A percentile compares a stretch with the other conserved stretches of the same genome.
phyloP scores from a whole-genome alignment of 1,284 basidiomycete genomes.

The Sanghuangporus weigelae region DNA sequence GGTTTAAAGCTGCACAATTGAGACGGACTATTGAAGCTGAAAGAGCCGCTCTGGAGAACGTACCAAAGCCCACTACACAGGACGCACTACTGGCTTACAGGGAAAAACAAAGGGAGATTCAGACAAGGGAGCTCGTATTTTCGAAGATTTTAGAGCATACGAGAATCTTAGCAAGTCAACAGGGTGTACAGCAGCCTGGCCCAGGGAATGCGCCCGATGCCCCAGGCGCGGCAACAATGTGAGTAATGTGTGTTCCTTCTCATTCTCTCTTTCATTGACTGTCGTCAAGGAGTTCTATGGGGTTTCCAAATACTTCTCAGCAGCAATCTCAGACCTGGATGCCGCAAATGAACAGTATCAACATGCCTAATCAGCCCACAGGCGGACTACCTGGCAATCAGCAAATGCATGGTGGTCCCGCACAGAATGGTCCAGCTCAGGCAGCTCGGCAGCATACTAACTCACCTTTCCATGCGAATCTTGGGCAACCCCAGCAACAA shows the following conservation, averaged over 20 bases:
- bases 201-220: neutral
- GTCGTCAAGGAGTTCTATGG: neutral
- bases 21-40: conserved; percentile 11
- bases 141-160: neutral
- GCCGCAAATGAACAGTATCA: neutral
- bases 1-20: neutral
- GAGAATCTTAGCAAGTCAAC: neutral
- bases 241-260: neutral
- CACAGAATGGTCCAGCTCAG: neutral
- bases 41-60: neutral
- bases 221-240: neutral
- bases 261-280: neutral
- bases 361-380: neutral
- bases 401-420: neutral
- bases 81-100: neutral
- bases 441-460: neutral
- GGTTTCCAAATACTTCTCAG: conserved; percentile 2
- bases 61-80: neutral
- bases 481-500: conserved; percentile 10
- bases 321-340: conserved; percentile 2
- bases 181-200: neutral
- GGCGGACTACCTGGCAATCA: neutral
- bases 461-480: conserved; percentile 8
- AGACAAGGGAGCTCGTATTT: neutral
- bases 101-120: neutral